Conservation (phyloP, 306 rosid genomes). For the Sechiopsis laciniata region DNA sequence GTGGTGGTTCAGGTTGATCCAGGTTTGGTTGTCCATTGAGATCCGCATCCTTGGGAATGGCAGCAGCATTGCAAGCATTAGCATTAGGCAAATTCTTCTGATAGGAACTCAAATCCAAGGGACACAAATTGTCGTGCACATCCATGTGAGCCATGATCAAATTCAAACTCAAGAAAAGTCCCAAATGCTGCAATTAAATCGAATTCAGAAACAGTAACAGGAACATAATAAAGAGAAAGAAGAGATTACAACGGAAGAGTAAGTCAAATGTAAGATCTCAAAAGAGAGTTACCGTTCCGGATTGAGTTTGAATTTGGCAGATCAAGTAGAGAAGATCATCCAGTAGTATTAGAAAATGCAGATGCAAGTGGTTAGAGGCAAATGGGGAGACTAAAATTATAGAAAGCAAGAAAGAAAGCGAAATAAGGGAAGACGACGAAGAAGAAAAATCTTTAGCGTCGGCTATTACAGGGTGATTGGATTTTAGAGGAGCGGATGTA, state of each 20-base stretch:
- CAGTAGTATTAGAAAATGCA: background rate
- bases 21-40: conserved; percentile 21
- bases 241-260: background rate
- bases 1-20: too few relatives aligned
- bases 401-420: too few relatives aligned
- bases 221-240: background rate
- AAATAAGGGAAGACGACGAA: too few relatives aligned
- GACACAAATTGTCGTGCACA: conserved; percentile 23
- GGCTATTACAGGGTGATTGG: too few relatives aligned
- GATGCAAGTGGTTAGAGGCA: too few relatives aligned
- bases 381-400: too few relatives aligned
- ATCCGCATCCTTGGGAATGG: conserved; percentile 39
- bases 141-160: conserved; percentile 59
- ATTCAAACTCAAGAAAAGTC: conserved; percentile 18
- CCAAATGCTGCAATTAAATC: conserved; percentile 5
- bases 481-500: too few relatives aligned
- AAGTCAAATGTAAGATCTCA: conserved; percentile 14
- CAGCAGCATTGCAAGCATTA: conserved; percentile 29
- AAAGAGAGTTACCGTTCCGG: background rate
- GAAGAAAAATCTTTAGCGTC: too few relatives aligned
- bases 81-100: background rate
- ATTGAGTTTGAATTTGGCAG: background rate
- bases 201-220: conserved; percentile 6
- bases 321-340: conserved; percentile 17
- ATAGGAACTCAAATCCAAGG: conserved; percentile 21